A percentile compares a stretch with the other conserved stretches of the same genome.
phyloP scores from a whole-genome alignment of 495 filamentous ascomycete species.

The Xylaria palmicola region DNA sequence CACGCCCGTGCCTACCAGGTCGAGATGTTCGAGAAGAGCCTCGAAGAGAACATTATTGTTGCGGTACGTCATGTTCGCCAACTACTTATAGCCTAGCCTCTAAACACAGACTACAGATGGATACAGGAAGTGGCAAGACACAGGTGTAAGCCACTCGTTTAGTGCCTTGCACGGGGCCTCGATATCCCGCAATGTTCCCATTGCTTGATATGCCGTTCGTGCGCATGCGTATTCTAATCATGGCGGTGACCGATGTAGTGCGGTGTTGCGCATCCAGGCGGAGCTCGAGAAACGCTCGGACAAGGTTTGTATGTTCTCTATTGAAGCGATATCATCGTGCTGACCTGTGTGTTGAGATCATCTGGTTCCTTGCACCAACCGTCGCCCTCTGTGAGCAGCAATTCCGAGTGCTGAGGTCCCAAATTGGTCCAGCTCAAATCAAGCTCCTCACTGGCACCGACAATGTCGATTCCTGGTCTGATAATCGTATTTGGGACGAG shows the following conservation, averaged over 20 bases:
- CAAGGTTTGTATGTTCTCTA: slow-evolving; percentile 51
- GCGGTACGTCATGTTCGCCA: slow-evolving; percentile 51
- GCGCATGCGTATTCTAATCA: not conserved
- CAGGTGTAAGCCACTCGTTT: slow-evolving; percentile 62
- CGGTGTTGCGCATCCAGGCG: slow-evolving; percentile 70
- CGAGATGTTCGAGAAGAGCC: slow-evolving; percentile 86
- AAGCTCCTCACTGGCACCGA: slow-evolving; percentile 66
- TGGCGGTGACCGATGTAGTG: slow-evolving; percentile 51
- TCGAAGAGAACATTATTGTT: slow-evolving; percentile 80
- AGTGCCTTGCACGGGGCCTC: not conserved
- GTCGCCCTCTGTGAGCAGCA: slow-evolving; percentile 76
- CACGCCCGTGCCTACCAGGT: slow-evolving; percentile 73
- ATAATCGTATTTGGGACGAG: slow-evolving; percentile 69
- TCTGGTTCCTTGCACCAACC: slow-evolving; percentile 86
- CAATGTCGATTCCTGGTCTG: slow-evolving; percentile 73
- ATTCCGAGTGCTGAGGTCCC: slow-evolving; percentile 55
- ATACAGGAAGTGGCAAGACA: slow-evolving; percentile 91
- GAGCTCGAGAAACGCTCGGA: slow-evolving; percentile 67
- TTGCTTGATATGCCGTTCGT: not conserved
- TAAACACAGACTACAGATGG: slow-evolving; percentile 61
- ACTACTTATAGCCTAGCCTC: not conserved
- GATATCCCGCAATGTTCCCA: not conserved
- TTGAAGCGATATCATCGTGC: not conserved
- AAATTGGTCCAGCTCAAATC: slow-evolving; percentile 63
- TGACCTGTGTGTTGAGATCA: slow-evolving; percentile 47